Conservation (phyloP, 1,139 yeast species). For the Candida pseudoviswanathii region DNA sequence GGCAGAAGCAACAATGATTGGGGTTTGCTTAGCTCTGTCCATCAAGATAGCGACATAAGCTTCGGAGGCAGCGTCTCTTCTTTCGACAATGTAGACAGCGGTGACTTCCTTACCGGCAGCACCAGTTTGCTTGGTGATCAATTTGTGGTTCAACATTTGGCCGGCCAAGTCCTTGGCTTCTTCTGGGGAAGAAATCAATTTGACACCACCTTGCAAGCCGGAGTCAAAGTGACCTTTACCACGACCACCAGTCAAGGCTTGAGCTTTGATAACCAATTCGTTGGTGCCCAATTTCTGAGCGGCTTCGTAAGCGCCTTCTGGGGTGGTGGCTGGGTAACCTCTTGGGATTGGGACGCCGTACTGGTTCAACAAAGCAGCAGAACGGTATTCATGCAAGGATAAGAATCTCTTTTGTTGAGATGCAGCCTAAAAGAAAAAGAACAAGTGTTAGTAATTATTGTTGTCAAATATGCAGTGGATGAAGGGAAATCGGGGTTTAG, state of each 20-base stretch:
- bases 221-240: constrained; percentile 98
- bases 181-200: constrained; percentile 80
- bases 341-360: constrained; percentile 91
- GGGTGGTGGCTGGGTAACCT: constrained; percentile 89
- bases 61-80: constrained; percentile 91
- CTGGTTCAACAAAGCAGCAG: constrained; percentile 79
- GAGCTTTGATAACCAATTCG: constrained; percentile 95
- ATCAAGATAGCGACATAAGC: constrained; percentile 92
- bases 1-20: constrained; percentile 92
- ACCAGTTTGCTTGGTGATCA: constrained; percentile 98
- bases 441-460: constrained; percentile 8
- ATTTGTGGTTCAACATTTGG: constrained; percentile 89
- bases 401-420: constrained; percentile 60
- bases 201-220: constrained; percentile 97
- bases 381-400: constrained; percentile 94
- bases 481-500: too few relatives aligned
- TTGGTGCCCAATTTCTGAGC: constrained; percentile 68
- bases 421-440: constrained; percentile 18
- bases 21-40: constrained; percentile 90
- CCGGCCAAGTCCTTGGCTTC: constrained; percentile 86
- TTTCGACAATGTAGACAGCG: constrained; percentile 94
- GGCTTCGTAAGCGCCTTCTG: constrained; percentile 82
- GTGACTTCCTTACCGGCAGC: constrained; percentile 96
- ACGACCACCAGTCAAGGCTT: constrained; percentile 98
- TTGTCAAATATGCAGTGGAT: too few relatives aligned